Conservation (phyloP, 116 monocot genomes). For the Iris pallida region DNA sequence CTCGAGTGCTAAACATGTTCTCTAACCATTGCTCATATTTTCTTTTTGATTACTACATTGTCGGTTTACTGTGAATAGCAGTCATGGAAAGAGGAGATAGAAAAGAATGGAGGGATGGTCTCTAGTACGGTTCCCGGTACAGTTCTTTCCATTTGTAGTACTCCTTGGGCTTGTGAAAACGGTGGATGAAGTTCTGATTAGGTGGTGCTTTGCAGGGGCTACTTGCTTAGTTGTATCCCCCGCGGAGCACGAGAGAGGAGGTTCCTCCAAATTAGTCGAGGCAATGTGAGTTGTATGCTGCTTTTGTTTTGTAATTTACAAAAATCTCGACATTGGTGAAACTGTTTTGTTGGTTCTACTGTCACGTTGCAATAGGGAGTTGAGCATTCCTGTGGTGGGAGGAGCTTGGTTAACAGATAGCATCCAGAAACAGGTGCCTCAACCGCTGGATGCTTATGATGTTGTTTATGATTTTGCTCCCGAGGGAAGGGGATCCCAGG, state of each 20-base stretch:
- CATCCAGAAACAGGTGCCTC: constrained; percentile 39
- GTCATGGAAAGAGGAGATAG: constrained; percentile 53
- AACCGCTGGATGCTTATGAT: constrained; percentile 59
- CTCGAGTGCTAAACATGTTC: not conserved
- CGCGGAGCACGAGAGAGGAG: constrained; percentile 56
- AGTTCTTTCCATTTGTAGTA: not conserved
- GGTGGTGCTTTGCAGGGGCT: constrained; percentile 28
- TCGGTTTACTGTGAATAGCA: constrained; percentile 19
- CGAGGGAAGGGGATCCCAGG: constrained; percentile 48
- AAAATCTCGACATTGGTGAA: not conserved
- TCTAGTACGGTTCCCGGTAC: constrained; percentile 41
- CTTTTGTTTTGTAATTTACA: not conserved
- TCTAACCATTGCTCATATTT: not conserved
- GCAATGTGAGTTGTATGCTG: constrained; percentile 43
- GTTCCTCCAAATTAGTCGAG: constrained; percentile 54
- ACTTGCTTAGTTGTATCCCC: constrained; percentile 62
- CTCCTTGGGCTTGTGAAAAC: not conserved
- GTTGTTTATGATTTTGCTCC: constrained; percentile 45
- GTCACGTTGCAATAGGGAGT: constrained; percentile 36
- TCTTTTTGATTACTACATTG: not conserved
- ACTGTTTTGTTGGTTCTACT: not conserved
- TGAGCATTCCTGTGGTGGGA: constrained; percentile 57
- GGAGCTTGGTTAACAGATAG: constrained; percentile 69
- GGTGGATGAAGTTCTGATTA: not conserved
- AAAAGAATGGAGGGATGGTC: constrained; percentile 69